Percentiles rank a stretch among this genome's conserved stretches.
These are phyloP conservation scores for Vigna trinervia DNA, from an alignment of 306 rosid species.

Conservation along the genomic window DNA sequence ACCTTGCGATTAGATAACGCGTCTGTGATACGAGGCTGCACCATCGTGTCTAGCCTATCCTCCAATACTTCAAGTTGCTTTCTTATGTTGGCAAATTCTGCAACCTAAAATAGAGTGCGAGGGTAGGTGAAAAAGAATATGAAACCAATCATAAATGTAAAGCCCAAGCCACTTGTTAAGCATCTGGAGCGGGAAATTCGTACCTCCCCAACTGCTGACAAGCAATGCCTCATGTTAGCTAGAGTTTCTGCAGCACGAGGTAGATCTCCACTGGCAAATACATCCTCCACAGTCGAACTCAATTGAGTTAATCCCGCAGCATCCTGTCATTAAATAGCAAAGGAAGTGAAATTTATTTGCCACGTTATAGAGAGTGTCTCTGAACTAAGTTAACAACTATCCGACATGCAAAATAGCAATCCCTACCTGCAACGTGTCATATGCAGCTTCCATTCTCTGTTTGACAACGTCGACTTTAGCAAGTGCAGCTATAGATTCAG, in stretches of 20 bases:
- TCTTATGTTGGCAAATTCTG: constrained; percentile 97
- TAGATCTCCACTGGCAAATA: constrained; percentile 97
- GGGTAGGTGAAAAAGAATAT: not conserved
- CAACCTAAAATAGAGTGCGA: constrained; percentile 61
- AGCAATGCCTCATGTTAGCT: constrained; percentile 97
- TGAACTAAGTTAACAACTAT: not conserved
- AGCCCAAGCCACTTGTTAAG: constrained; percentile 2
- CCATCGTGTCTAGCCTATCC: constrained; percentile 95
- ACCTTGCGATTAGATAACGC: constrained; percentile 92
- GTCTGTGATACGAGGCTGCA: constrained; percentile 95
- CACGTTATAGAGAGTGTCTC: constrained; percentile 18
- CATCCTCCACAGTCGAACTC: constrained; percentile 96
- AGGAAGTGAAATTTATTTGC: constrained; percentile 16
- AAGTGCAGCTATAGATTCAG: constrained; percentile 95
- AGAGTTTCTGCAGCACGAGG: constrained; percentile 95
- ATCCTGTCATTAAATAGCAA: constrained; percentile 63
- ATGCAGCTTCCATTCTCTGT: constrained; percentile 99
- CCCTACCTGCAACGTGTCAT: constrained; percentile 85
- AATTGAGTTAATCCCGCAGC: constrained; percentile 99
- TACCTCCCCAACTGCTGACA: constrained; percentile 99
- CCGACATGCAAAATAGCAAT: constrained; percentile 33
- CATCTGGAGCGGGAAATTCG: constrained; percentile 24
- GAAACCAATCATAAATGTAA: constrained; percentile 18
- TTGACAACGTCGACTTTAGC: constrained; percentile 91
- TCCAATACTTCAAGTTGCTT: constrained; percentile 98